Percentiles rank a stretch among this genome's conserved stretches.
Conservation (phyloP, 176 grass and related monocot species). For the Metroxylon sagu region DNA sequence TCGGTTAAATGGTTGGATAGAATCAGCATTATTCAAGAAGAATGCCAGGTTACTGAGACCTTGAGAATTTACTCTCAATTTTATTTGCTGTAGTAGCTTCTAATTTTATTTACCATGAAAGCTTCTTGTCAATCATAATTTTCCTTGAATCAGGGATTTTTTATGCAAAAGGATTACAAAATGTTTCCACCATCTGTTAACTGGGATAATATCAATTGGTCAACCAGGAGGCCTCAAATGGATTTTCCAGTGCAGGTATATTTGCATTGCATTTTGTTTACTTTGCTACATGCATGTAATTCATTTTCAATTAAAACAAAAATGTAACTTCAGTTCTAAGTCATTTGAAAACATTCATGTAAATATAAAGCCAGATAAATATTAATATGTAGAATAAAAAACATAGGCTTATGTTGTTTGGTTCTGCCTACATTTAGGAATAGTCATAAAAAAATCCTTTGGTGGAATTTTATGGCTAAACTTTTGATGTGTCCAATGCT, state of each 20-base stretch:
- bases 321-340: too few relatives aligned
- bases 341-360: too few relatives aligned
- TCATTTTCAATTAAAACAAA: too few relatives aligned
- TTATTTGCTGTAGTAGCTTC: neutral
- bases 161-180: slow-evolving; percentile 57
- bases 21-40: slow-evolving; percentile 39
- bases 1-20: slow-evolving; percentile 54
- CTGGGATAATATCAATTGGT: slow-evolving; percentile 57
- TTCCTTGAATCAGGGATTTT: slow-evolving; percentile 31
- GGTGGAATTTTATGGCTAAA: too few relatives aligned
- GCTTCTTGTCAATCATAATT: neutral
- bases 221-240: slow-evolving; percentile 38
- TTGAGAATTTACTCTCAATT: too few relatives aligned
- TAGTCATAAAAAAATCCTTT: too few relatives aligned
- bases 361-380: too few relatives aligned
- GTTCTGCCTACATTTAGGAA: too few relatives aligned
- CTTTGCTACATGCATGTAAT: neutral
- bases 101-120: neutral
- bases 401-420: too few relatives aligned
- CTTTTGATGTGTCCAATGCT: too few relatives aligned
- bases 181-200: slow-evolving; percentile 47
- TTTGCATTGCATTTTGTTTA: neutral
- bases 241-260: slow-evolving; percentile 54
- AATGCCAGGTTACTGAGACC: slow-evolving; percentile 24
- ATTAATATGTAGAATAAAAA: too few relatives aligned